Base-by-base conservation (phyloP, 495 filamentous ascomycete genomes). In the Bombardia bombarda region DNA sequence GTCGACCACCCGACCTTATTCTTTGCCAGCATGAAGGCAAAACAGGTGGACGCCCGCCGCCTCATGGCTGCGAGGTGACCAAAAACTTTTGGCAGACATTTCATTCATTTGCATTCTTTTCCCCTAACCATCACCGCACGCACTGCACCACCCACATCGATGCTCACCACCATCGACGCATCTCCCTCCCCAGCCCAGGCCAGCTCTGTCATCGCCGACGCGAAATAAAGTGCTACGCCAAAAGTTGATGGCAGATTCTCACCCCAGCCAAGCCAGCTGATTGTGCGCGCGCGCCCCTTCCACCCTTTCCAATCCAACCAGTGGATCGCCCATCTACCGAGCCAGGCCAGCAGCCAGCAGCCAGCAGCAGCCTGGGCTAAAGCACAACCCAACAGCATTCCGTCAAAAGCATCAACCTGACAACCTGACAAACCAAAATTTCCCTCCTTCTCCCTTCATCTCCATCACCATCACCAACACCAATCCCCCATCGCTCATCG, bases 11-110 rank as follows among this genome's bases (percentile, higher is more conserved):
- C 51, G 55, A 60, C 57, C 50, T 55, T 51, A 51, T 49, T 56
- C 57, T 58, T 58, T 58, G 49, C 46, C 57, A 61, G 55, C 57
- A 61, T 61, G 57, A 61, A 61, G 57, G 55, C 57, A 61, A 61
- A 61, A 61, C 57, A 61, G 56, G 53, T 59, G 53, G 53, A 56
- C 47, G 26, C 57, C 55, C 50, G 52, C 55, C 53, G 51, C 57
- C 55, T 56, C 55, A 55, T 52, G 57, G 54, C 54, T 60, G 55
- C 55, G 55, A 58, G 45, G 57, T 41, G 44, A 52, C 57, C 57
- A 53, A 57, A 55, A 58, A 58, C 57, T 58, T 58, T 53, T 54
- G 45, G 51, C 47, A 26, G 31, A 49, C 26, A 10, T 28, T 10
- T 13, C 26, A 28, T 44, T 43, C 55, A 51, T 52, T 46, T 40